phyloP scores from a whole-genome alignment of 2,329 filamentous ascomycete species.

The Colletotrichum brevisporum region DNA sequence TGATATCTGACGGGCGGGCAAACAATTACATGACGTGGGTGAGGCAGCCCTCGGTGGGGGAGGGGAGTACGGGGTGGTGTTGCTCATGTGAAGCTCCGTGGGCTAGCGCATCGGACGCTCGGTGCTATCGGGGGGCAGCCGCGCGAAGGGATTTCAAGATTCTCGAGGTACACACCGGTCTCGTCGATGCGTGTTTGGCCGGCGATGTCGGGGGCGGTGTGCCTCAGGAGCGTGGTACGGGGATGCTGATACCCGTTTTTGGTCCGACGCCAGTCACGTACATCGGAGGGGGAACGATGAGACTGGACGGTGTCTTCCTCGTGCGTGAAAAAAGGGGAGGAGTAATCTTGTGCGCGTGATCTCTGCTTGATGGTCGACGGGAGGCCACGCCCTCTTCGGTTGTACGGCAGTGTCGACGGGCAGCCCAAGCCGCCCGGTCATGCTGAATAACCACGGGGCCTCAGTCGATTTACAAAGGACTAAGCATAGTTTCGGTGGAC shows the following conservation, averaged over 20 bases:
- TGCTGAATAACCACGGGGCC: too few species aligned
- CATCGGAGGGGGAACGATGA: background rate
- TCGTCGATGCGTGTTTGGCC: background rate
- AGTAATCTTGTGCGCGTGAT: background rate
- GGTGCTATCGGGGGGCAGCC: background rate
- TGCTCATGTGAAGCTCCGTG: constrained; percentile 15
- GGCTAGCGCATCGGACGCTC: constrained; percentile 4
- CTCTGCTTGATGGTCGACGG: background rate
- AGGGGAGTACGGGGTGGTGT: background rate
- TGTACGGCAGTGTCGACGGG: too few species aligned
- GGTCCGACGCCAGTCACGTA: background rate
- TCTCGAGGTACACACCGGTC: background rate
- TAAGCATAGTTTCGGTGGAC: too few species aligned
- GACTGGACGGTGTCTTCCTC: background rate
- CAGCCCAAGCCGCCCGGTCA: too few species aligned
- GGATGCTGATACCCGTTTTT: background rate
- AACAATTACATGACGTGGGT: constrained; percentile 9
- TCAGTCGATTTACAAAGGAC: too few species aligned
- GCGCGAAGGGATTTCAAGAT: background rate
- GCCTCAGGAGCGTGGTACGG: background rate
- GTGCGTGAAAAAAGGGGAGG: background rate
- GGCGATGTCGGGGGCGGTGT: background rate
- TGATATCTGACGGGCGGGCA: constrained; percentile 15
- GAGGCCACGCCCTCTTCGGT: too few species aligned
- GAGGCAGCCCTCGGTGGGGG: background rate